A percentile compares a stretch with the other conserved stretches of the same genome.
Conservation (phyloP, 177 flowering plant species). For the Telopea speciosissima region DNA sequence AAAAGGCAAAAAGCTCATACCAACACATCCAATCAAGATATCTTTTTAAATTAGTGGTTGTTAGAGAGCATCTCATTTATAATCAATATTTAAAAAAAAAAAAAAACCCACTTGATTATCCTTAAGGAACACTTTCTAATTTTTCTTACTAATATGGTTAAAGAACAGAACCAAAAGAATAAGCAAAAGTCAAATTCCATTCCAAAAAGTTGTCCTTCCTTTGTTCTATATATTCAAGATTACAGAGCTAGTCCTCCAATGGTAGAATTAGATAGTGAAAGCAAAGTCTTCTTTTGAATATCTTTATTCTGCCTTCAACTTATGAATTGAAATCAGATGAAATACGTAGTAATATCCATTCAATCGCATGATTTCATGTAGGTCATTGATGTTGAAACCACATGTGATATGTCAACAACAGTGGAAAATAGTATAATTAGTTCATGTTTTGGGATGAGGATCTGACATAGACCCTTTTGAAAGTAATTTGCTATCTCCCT, state of each 20-base stretch:
- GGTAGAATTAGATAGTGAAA: not conserved
- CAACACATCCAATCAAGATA: too few species aligned
- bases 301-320: not conserved
- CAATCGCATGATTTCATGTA: slow-evolving; percentile 10
- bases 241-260: not conserved
- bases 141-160: not conserved
- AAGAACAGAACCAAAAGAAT: not conserved
- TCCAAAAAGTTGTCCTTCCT: not conserved
- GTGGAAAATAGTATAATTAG: slow-evolving; percentile 3
- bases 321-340: not conserved
- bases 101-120: too few species aligned
- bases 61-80: not conserved
- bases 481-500: too few species aligned
- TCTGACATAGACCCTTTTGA: slow-evolving; percentile 6
- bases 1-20: too few species aligned
- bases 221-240: not conserved
- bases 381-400: slow-evolving; percentile 12
- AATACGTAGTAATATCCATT: not conserved
- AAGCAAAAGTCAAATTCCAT: not conserved
- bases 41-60: not conserved
- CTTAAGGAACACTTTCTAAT: not conserved
- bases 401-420: slow-evolving; percentile 9
- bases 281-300: too few species aligned
- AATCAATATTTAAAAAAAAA: too few species aligned
- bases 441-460: slow-evolving; percentile 4